phyloP scores from a whole-genome alignment of 257 asterid species.

The Nicotiana sylvestris region DNA sequence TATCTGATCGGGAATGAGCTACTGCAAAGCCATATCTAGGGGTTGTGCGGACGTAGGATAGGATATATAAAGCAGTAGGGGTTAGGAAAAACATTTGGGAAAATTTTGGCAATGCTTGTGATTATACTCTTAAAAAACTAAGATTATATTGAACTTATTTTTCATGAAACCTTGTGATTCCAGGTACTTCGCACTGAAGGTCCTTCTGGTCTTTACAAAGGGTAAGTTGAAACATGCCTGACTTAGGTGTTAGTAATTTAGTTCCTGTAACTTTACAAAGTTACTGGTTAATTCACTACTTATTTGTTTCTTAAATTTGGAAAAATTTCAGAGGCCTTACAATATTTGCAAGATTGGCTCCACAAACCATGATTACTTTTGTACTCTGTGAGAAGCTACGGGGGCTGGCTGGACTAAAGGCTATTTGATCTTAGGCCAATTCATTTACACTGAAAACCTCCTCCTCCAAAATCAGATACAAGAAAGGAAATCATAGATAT shows the following conservation, averaged over 20 bases:
- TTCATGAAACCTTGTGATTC: constrained; percentile 19
- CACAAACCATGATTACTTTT: constrained; percentile 88
- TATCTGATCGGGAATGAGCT: neutral
- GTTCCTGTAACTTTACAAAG: neutral
- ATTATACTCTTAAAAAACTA: neutral
- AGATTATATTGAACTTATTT: neutral
- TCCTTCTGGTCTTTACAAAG: constrained; percentile 90
- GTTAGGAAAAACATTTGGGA: neutral
- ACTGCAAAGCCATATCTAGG: constrained; percentile 3
- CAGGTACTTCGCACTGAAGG: constrained; percentile 93
- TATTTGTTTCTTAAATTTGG: neutral
- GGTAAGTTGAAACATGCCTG: constrained; percentile 46
- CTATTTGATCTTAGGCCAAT: constrained; percentile 35
- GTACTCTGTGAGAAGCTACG: constrained; percentile 88
- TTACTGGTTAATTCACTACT: neutral
- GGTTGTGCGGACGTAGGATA: neutral
- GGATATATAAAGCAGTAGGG: neutral
- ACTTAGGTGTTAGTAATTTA: neutral
- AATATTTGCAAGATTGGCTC: constrained; percentile 85
- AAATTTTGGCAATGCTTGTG: neutral
- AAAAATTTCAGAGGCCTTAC: constrained; percentile 63
- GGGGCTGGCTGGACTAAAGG: constrained; percentile 70
- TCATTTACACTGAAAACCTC: neutral
- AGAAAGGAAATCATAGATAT: neutral
- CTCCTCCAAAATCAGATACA: neutral